Percentiles rank a stretch among this genome's conserved stretches.
Evolutionary conservation across 2,329 filamentous ascomycete genomes (phyloP).

Genomic region (Meredithiella fracta): DNA sequence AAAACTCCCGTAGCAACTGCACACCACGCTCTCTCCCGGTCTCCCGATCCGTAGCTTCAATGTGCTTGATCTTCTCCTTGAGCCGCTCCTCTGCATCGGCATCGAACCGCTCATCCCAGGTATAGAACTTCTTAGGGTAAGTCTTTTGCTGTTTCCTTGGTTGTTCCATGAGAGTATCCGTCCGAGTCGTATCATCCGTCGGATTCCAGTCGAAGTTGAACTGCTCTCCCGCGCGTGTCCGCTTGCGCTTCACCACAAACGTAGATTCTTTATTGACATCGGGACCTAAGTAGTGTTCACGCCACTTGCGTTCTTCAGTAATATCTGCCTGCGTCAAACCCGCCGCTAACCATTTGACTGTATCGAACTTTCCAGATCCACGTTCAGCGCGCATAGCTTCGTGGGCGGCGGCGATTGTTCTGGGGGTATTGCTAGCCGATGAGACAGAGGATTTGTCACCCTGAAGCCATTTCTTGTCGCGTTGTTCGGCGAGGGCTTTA

Average conservation of each 20-base stretch:
- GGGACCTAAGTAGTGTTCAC: constrained; percentile 78
- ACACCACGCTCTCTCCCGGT: constrained; percentile 60
- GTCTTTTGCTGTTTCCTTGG: constrained; percentile 11
- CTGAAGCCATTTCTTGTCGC: constrained; percentile 13
- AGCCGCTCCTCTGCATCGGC: constrained; percentile 38
- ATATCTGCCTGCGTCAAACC: constrained; percentile 29
- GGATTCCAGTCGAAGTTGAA: constrained; percentile 98
- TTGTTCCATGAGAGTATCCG: constrained; percentile 10
- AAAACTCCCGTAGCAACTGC: constrained; percentile 66
- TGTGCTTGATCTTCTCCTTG: constrained; percentile 45
- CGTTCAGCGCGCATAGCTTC: constrained; percentile 15
- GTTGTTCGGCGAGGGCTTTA: constrained; percentile 9
- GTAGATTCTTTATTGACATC: constrained; percentile 67
- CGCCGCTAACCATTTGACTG: constrained; percentile 12
- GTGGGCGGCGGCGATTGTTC: constrained; percentile 13
- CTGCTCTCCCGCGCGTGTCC: constrained; percentile 82
- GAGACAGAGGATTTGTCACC: constrained; percentile 5
- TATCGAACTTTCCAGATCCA: constrained; percentile 13
- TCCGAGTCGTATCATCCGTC: constrained; percentile 73
- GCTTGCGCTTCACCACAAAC: constrained; percentile 92
- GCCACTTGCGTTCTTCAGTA: constrained; percentile 56
- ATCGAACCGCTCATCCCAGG: constrained; percentile 33
- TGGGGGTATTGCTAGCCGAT: neutral
- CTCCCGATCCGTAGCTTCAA: constrained; percentile 60
- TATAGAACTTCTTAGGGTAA: constrained; percentile 53